Evolutionary conservation across 2,329 filamentous ascomycete species (phyloP), one percentile per base, ranked within the genome.

Genomic region (Capronia americana): DNA sequence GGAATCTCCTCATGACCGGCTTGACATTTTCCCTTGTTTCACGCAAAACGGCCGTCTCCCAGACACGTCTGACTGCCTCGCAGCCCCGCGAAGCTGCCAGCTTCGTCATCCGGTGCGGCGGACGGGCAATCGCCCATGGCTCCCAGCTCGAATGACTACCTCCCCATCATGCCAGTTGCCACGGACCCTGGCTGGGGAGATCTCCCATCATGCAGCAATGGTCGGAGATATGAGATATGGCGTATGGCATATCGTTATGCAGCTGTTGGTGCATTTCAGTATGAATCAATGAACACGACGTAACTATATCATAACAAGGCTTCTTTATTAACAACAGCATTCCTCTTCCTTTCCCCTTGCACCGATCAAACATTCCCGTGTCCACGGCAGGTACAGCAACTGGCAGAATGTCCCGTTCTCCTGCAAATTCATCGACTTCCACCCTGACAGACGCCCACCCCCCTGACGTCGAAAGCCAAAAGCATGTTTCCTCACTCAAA

Each of bases 401-500:
- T 44, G 17, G 12, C 46, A 60, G 17, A 11, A 67, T 67, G 65
- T 53, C 56, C 2, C 50, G 53, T 12, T 67, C 57, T 32, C 61
- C 65, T 38, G 38, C 56, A 24, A 61, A 24, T 38, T 63, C 65
- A n/a, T 67, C 61, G n/a, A 51, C 56, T 23, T 63, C 61, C 6
- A 63, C 60, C 28, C 65, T 64, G 24, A 56, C 65, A 20, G 55
- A 32, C 4, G 28, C 24, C 4, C 53, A 6, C 12, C 7, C 53
- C 10, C 3, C 24, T 38, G 65, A 67, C 30, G 53, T 64, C 38
- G 65, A 67, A 57, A 46, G 56, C 54, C 65, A 67, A 44, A 67
- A 67, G 51, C 32, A 14, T 26, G 51, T 4, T 14, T 44, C 54
- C 51, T 48, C 59, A 24, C 17, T 12, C 44, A 26, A 38, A 38